A percentile compares a stretch with the other conserved stretches of the same genome.
phyloP scores from a whole-genome alignment of 208 protist species.

The Trypanosoma avium region DNA sequence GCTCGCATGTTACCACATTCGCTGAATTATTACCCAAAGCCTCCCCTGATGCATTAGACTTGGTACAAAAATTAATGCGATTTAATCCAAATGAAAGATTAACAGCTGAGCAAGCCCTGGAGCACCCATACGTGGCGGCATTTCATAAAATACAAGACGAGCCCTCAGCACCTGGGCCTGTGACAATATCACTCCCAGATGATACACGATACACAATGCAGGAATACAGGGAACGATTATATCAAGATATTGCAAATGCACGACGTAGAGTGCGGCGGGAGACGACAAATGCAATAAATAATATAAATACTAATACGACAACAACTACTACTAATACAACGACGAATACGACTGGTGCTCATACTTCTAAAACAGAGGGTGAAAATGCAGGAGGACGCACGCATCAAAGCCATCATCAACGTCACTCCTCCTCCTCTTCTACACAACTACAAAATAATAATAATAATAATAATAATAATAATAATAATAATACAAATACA shows the following conservation, averaged over 20 bases:
- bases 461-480: constrained; percentile 4
- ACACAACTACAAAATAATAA: too few relatives aligned
- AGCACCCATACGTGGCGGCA: constrained; percentile 92
- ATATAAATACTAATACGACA: too few relatives aligned
- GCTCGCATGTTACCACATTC: constrained; percentile 63
- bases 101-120: constrained; percentile 91
- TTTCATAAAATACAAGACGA: constrained; percentile 92
- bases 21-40: constrained; percentile 91
- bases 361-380: neutral
- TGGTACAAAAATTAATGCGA: constrained; percentile 93
- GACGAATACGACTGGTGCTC: too few relatives aligned
- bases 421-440: constrained; percentile 13
- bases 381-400: neutral
- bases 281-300: neutral
- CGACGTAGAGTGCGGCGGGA: constrained; percentile 31
- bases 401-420: neutral
- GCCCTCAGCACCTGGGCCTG: constrained; percentile 63
- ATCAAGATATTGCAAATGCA: constrained; percentile 81
- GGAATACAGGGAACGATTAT: constrained; percentile 93
- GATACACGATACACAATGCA: constrained; percentile 93
- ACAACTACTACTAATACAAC: too few relatives aligned
- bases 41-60: constrained; percentile 91
- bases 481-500: neutral
- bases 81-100: constrained; percentile 96
- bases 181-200: constrained; percentile 93